Evolutionary conservation across 345 rosid genomes (phyloP).

Genomic region (Arabis alpina): DNA sequence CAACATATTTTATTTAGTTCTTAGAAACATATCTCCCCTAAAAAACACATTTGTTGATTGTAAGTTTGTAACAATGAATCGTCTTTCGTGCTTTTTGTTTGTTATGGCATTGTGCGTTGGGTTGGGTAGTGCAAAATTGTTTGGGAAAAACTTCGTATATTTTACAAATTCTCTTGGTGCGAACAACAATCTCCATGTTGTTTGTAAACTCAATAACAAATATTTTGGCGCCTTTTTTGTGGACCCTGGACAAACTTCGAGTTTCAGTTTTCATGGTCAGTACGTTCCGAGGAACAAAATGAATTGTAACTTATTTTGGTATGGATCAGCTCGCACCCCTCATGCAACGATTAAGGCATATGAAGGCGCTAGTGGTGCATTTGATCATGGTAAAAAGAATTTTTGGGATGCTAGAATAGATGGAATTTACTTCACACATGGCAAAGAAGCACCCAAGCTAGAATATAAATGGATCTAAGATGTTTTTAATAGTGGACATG

Average conservation of each 20-base stretch:
- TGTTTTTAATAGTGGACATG: neutral
- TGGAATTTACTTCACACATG: slow-evolving; percentile 22
- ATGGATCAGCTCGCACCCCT: no score
- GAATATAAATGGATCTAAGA: slow-evolving; percentile 4
- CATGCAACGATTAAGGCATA: neutral
- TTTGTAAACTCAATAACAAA: neutral
- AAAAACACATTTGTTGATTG: no score
- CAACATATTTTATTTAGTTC: no score
- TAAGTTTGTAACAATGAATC: neutral
- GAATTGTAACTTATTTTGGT: neutral
- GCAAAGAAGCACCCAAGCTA: neutral
- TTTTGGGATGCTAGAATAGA: slow-evolving; percentile 10
- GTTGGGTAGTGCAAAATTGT: neutral
- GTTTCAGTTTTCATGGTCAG: slow-evolving; percentile 5
- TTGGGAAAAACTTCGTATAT: neutral
- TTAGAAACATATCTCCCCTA: no score
- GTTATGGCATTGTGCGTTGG: neutral
- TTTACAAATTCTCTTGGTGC: neutral
- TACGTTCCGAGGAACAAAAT: neutral
- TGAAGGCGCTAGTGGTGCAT: neutral
- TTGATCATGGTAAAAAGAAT: neutral
- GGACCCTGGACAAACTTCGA: neutral
- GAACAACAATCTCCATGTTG: neutral
- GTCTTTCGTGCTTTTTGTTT: neutral
- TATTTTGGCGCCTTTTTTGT: neutral